Evolutionary conservation across 768 basidiomycete species (phyloP), one percentile per base, ranked within the genome.

Genomic region (Dioszegia aurantiaca): DNA sequence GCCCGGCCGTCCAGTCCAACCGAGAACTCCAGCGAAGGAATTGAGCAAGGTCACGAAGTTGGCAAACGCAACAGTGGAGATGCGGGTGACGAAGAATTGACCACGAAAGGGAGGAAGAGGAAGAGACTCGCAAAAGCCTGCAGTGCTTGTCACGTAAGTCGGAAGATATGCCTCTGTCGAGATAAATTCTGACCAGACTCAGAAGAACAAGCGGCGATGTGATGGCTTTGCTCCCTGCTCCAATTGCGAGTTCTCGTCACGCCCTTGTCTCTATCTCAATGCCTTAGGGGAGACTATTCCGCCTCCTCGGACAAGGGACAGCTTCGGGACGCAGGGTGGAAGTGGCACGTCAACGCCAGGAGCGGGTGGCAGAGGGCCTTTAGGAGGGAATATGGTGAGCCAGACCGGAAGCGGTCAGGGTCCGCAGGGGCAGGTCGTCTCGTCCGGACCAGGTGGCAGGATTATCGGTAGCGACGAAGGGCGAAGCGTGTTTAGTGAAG

Each of bases 41-140:
- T 43, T 12, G 23, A 23, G 44, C 11, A 45, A n/a, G 46, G 31
- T 3, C 8, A 5, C 14, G 27, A 30, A 8, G 36, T 3, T 30
- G 21, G 48, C 9, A 51, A 51, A 24, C 9, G 48, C 10, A 16
- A 21, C 10, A 23, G 10, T 3, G 23, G 16, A 11, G 36, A 26
- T 17, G 39, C 10, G 10, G 24, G 51, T 3, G 51, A 53, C 5
- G 12, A 26, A 31, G 43, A 77, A 45, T 55, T 74, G 46, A 77
- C 75, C 0, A 75, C 75, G 1, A 77, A 77, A 46, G 75, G 75
- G 1, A 59, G 73, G 46, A 77, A 75, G 55, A 58, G 75, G 33
- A 77, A 77, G 63, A 69, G 75, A 48, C 54, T 77, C 45, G 75
- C 75, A 1, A 77, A 77, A 49, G 75, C 75, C 33, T 77, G 75